These are phyloP conservation scores for Aspergillus piperis DNA, from an alignment of 2,329 filamentous ascomycete genomes.

Conservation along the genomic window DNA sequence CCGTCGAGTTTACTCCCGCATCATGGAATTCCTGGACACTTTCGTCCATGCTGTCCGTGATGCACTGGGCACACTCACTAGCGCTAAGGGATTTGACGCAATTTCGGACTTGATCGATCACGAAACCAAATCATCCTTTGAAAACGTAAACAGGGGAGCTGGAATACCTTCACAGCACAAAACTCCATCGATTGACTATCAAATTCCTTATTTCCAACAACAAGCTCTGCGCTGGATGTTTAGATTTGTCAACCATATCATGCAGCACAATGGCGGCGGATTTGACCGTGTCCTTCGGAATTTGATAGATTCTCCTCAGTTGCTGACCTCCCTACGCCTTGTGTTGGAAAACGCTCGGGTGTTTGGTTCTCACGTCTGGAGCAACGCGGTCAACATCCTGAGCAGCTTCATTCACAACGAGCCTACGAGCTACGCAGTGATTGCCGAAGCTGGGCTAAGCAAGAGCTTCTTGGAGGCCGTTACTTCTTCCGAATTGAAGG, in stretches of 20 bases:
- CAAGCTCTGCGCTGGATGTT: constrained; percentile 91
- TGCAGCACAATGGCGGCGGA: constrained; percentile 77
- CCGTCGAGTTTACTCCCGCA: constrained; percentile 77
- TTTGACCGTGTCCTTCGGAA: constrained; percentile 90
- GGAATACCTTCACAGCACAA: constrained; percentile 72
- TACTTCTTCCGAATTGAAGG: constrained; percentile 51
- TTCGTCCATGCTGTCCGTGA: constrained; percentile 83
- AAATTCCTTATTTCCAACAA: constrained; percentile 89
- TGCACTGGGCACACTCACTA: constrained; percentile 80
- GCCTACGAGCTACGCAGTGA: constrained; percentile 93
- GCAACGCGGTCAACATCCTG: constrained; percentile 84
- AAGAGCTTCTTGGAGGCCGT: constrained; percentile 82
- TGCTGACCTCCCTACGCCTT: constrained; percentile 74
- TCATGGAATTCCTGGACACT: constrained; percentile 84
- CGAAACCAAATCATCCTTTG: constrained; percentile 71
- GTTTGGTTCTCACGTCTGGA: constrained; percentile 95
- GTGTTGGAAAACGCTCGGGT: constrained; percentile 77
- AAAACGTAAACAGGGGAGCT: constrained; percentile 65
- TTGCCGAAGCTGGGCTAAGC: constrained; percentile 90
- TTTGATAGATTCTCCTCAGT: constrained; percentile 85
- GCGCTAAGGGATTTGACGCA: constrained; percentile 80
- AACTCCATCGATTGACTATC: constrained; percentile 85
- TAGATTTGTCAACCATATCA: constrained; percentile 95
- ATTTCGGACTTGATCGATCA: constrained; percentile 83
- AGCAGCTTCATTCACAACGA: constrained; percentile 99